phyloP scores from a whole-genome alignment of 108 stramenopile species.

The Conticribra weissflogii region DNA sequence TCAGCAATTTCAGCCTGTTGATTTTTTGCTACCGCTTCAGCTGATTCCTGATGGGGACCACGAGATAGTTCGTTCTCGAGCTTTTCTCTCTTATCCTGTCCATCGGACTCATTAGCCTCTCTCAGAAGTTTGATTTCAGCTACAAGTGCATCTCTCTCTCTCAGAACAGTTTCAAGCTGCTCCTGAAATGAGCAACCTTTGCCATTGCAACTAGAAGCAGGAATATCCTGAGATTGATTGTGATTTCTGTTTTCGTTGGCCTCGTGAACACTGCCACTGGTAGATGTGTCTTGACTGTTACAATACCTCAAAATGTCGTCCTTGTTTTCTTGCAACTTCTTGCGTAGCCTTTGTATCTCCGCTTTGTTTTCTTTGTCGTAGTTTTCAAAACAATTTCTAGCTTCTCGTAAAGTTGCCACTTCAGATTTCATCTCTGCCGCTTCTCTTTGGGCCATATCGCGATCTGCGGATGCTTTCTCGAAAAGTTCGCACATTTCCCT shows the following conservation, averaged over 20 bases:
- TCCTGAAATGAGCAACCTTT: too few relatives aligned
- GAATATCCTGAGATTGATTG: not conserved
- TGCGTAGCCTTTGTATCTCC: slow-evolving; percentile 11
- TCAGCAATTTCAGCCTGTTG: too few relatives aligned
- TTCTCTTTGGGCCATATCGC: slow-evolving; percentile 13
- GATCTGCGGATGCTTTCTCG: slow-evolving; percentile 17
- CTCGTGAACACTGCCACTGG: not conserved
- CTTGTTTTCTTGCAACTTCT: slow-evolving; percentile 8
- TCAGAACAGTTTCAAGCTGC: not conserved
- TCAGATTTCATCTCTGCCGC: slow-evolving; percentile 8
- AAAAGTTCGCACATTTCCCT: slow-evolving; percentile 18
- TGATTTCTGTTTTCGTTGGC: not conserved
- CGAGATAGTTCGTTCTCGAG: not conserved
- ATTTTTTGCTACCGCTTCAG: too few relatives aligned
- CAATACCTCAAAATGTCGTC: slow-evolving; percentile 4
- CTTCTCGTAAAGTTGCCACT: not conserved
- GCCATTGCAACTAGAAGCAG: too few relatives aligned
- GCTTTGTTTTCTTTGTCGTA: slow-evolving; percentile 10
- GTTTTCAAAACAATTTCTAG: not conserved
- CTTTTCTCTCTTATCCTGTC: not conserved
- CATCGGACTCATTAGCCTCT: not conserved
- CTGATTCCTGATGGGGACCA: too few relatives aligned
- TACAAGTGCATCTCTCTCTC: not conserved
- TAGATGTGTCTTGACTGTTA: not conserved
- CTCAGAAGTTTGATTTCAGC: not conserved